phyloP scores from a whole-genome alignment of 306 rosid species.

The Arachis hypogaea region DNA sequence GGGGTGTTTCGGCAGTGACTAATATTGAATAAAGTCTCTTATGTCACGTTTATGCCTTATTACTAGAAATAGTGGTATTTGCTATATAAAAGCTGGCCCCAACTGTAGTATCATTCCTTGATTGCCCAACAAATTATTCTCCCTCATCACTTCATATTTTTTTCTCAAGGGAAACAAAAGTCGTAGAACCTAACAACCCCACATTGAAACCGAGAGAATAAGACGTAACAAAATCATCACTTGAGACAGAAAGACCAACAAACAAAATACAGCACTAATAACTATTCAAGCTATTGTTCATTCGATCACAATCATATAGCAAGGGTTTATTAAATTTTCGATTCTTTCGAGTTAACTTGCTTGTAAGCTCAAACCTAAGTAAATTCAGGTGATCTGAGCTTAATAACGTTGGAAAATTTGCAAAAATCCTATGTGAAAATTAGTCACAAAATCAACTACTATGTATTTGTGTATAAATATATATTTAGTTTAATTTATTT shows the following conservation, averaged over 20 bases:
- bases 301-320: too few species aligned
- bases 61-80: slow-evolving; percentile 20
- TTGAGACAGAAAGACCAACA: not conserved
- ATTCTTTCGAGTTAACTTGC: too few species aligned
- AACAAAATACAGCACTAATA: not conserved
- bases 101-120: slow-evolving; percentile 37
- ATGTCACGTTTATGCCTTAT: slow-evolving; percentile 40
- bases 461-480: too few species aligned
- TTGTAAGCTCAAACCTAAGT: too few species aligned
- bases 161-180: slow-evolving; percentile 7
- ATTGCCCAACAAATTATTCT: slow-evolving; percentile 39
- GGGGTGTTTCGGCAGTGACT: too few species aligned
- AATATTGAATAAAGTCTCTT: slow-evolving; percentile 11
- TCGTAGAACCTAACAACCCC: slow-evolving; percentile 11
- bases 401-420: too few species aligned
- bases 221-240: not conserved
- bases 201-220: not conserved
- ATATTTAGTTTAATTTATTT: too few species aligned
- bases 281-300: too few species aligned
- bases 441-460: too few species aligned
- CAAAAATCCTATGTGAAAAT: too few species aligned
- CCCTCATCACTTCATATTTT: slow-evolving; percentile 9
- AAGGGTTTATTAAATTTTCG: too few species aligned
- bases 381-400: too few species aligned
- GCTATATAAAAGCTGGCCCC: slow-evolving; percentile 35